Conservation (phyloP, 2,329 filamentous ascomycete genomes). For the Cyclaneusma minus region DNA sequence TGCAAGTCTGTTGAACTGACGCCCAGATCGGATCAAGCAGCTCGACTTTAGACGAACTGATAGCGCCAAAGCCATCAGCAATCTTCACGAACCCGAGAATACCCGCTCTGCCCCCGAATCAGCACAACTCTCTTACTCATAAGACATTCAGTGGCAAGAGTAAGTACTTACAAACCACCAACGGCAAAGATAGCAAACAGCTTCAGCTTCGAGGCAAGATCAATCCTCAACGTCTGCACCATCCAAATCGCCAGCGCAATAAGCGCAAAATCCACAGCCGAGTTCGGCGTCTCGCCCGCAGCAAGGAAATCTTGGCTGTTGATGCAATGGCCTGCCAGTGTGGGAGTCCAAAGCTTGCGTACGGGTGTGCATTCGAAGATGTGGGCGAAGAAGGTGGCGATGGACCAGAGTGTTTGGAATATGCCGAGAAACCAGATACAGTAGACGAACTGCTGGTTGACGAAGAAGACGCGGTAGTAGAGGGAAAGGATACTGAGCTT, state of each 20-base stretch:
- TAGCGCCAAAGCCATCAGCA: slow-evolving; percentile 2
- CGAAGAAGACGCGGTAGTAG: slow-evolving; percentile 6
- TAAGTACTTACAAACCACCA: slow-evolving; percentile 4
- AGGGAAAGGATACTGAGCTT: slow-evolving; percentile 5
- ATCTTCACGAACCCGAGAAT: slow-evolving; percentile 6
- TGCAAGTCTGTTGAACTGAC: slow-evolving; percentile 5
- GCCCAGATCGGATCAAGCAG: slow-evolving; percentile 6
- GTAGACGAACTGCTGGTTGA: slow-evolving; percentile 2
- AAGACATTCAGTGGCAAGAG: no score
- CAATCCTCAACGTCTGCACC: background rate
- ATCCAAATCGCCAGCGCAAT: background rate
- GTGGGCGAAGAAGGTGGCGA: background rate
- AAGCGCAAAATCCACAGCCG: background rate
- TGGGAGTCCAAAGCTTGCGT: background rate
- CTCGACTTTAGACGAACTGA: background rate
- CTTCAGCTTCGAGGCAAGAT: background rate
- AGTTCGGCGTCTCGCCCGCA: background rate
- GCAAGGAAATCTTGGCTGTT: background rate
- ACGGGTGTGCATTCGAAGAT: background rate
- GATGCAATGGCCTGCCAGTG: background rate
- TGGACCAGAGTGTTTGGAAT: background rate
- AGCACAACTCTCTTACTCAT: no score
- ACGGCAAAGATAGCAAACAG: slow-evolving; percentile 4
- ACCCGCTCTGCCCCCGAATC: no score
- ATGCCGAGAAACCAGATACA: background rate